Evolutionary conservation across 2,329 filamentous ascomycete genomes (phyloP).

Genomic region (Xylariales sp.): DNA sequence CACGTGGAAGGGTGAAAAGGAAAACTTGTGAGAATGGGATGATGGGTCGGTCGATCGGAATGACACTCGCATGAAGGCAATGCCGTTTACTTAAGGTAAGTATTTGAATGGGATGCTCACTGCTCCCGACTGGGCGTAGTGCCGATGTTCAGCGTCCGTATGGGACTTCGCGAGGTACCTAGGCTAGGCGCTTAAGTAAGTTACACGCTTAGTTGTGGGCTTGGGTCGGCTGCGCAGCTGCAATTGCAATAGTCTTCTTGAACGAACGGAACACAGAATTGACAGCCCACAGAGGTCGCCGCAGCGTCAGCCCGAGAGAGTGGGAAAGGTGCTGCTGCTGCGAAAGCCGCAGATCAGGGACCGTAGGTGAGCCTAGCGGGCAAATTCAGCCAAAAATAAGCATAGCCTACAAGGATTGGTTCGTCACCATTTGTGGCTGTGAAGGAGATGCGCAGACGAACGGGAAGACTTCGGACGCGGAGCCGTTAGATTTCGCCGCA

Average conservation of each 20-base stretch:
- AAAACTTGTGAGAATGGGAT: background rate
- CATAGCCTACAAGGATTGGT: slow-evolving; percentile 3
- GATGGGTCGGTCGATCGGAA: background rate
- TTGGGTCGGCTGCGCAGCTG: too few species aligned
- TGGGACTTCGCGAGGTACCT: too few species aligned
- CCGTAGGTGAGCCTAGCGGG: background rate
- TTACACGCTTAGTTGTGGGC: too few species aligned
- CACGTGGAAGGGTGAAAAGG: too few species aligned
- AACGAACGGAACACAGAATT: too few species aligned
- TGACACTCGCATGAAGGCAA: background rate
- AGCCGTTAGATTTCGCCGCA: background rate
- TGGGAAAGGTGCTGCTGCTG: background rate
- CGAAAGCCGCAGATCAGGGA: background rate
- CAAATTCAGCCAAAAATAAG: slow-evolving; percentile 7
- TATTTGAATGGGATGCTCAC: background rate
- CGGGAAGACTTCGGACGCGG: background rate
- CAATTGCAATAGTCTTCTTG: too few species aligned
- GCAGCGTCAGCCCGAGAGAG: background rate
- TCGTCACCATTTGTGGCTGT: slow-evolving; percentile 7
- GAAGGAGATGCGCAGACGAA: background rate
- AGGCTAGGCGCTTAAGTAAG: too few species aligned
- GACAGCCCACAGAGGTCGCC: background rate
- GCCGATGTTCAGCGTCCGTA: too few species aligned
- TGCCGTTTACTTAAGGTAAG: slow-evolving; percentile 7
- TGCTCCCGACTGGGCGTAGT: too few species aligned